phyloP scores from a whole-genome alignment of 2,329 filamentous ascomycete genomes.

The Sarocladium oryzae region DNA sequence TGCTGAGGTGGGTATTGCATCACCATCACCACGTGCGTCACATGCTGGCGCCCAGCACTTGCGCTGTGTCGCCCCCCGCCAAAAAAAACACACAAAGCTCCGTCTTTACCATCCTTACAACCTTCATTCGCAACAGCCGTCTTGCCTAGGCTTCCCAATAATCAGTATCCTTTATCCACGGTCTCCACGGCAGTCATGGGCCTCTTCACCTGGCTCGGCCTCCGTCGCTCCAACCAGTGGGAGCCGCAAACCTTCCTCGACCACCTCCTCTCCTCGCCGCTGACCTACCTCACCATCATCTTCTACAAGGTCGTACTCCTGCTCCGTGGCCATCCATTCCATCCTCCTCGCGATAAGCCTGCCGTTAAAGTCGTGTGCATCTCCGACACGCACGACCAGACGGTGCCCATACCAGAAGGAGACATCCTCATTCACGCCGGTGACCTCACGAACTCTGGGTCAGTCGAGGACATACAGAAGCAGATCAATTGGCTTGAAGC shows the following conservation, averaged over 20 bases:
- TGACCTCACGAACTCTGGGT: conserved; percentile 72
- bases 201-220: conserved; percentile 36
- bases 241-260: conserved; percentile 50
- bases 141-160: too few species aligned
- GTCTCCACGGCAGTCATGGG: conserved; percentile 28
- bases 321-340: conserved; percentile 61
- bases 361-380: conserved; percentile 77
- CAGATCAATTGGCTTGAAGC: conserved; percentile 76
- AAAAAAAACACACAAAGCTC: too few species aligned
- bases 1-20: not conserved
- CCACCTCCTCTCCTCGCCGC: conserved; percentile 60
- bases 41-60: too few species aligned
- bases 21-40: conserved; percentile 8
- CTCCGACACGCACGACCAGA: conserved; percentile 76
- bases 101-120: not conserved
- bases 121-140: too few species aligned
- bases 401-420: conserved; percentile 59
- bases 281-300: conserved; percentile 55
- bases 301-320: conserved; percentile 59
- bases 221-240: conserved; percentile 42
- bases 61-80: too few species aligned
- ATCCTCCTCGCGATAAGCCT: conserved; percentile 44
- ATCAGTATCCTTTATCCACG: conserved; percentile 5
- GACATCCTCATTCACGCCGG: conserved; percentile 88
- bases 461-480: conserved; percentile 65